A percentile compares a stretch with the other conserved stretches of the same genome.
phyloP scores from a whole-genome alignment of 2,329 filamentous ascomycete species.

The Leptographium radiaticola region DNA sequence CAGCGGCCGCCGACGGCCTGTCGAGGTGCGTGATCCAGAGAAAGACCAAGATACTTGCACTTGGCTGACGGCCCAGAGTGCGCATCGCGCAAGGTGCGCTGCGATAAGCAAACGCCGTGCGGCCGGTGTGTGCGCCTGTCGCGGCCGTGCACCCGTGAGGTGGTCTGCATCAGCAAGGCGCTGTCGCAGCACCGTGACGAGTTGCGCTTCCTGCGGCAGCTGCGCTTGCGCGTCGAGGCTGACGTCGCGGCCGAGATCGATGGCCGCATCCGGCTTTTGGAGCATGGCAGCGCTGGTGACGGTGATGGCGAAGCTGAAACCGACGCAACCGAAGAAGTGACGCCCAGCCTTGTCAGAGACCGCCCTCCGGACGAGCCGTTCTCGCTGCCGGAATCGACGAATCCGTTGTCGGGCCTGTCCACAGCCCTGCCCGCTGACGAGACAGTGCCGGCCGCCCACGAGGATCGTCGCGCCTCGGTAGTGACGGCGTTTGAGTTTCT shows the following conservation, averaged over 20 bases:
- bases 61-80: constrained; percentile 3
- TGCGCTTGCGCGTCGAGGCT: background rate
- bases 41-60: too few species aligned
- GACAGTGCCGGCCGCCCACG: too few species aligned
- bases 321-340: background rate
- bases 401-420: too few species aligned
- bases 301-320: background rate
- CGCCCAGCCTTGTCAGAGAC: too few species aligned
- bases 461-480: constrained; percentile 12
- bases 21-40: background rate
- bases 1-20: constrained; percentile 10
- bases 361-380: too few species aligned
- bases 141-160: constrained; percentile 7
- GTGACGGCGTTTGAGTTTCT: constrained; percentile 21
- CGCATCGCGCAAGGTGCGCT: constrained; percentile 7
- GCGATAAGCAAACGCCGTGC: constrained; percentile 8
- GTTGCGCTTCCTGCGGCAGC: constrained; percentile 3
- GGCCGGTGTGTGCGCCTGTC: constrained; percentile 6
- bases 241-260: constrained; percentile 5
- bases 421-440: too few species aligned
- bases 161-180: constrained; percentile 9
- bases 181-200: constrained; percentile 7
- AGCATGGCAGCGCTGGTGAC: constrained; percentile 3
- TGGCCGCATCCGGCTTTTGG: constrained; percentile 4
- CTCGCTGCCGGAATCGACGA: too few species aligned